Evolutionary conservation across 2,329 filamentous ascomycete genomes (phyloP).

Genomic region (Hypoxylon sp.): DNA sequence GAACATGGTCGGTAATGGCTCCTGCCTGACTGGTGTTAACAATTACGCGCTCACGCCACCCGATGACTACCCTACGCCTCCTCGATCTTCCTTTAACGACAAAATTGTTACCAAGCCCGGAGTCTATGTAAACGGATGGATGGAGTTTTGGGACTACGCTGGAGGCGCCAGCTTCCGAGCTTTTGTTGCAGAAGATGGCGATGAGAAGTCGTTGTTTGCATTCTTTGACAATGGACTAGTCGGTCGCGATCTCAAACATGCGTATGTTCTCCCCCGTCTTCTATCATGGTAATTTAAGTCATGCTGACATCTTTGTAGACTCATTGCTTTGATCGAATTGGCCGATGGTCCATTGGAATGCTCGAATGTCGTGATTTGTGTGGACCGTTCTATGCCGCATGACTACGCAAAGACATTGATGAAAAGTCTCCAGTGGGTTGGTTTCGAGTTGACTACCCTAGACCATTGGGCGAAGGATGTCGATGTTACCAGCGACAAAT

Average conservation of each 20-base stretch:
- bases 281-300: constrained; percentile 25
- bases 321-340: constrained; percentile 92
- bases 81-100: constrained; percentile 56
- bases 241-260: constrained; percentile 86
- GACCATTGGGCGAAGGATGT: constrained; percentile 78
- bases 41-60: constrained; percentile 65
- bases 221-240: constrained; percentile 84
- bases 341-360: constrained; percentile 83
- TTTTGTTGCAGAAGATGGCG: constrained; percentile 80
- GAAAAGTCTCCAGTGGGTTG: constrained; percentile 92
- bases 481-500: constrained; percentile 80
- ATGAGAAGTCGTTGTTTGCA: constrained; percentile 83
- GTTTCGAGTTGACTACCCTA: constrained; percentile 86
- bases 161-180: constrained; percentile 88
- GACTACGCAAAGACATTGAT: constrained; percentile 77
- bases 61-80: constrained; percentile 60
- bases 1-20: constrained; percentile 82
- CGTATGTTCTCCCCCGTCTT: constrained; percentile 69
- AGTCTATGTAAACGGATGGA: constrained; percentile 70
- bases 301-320: constrained; percentile 64
- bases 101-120: constrained; percentile 47
- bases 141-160: constrained; percentile 89
- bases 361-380: constrained; percentile 82
- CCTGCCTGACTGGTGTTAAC: constrained; percentile 86
- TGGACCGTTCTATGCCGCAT: constrained; percentile 78